Evolutionary conservation across 371 early-diverging fungal species (phyloP), one percentile per base, ranked within the genome.

Genomic region (Mortierella sp.): DNA sequence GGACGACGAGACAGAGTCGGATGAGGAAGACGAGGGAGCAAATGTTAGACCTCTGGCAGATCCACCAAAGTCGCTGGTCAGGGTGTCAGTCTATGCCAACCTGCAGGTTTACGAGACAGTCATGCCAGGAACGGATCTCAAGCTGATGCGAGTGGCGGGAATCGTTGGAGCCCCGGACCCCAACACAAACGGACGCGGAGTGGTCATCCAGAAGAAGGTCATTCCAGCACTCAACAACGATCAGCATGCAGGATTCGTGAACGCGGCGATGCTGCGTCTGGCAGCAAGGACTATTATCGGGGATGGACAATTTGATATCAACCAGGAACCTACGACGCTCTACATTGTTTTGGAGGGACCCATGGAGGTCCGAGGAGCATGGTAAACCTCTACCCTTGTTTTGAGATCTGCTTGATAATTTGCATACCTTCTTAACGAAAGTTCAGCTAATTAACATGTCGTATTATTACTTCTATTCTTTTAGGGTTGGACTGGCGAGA

Each of bases 241-340:
- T 63, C 82, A 86, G 26, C 86, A 85, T 44, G 85, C 86, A 47
- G 89, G 89, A 2, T 90, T 88, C 69, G 87, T 90, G 29, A 90
- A 90, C 76, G 91, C 91, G 0, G 86, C 91, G 0, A 89, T 89
- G 71, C 52, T 90, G 37, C 85, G 91, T 2, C 79, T 88, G 47
- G 91, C 89, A 0, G 91, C 91, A 19, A 79, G 85, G 24, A 85
- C 87, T 1, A 87, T 87, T 2, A 80, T 90, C 65, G 89, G 88
- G 0, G 87, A 87, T 61, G 90, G 89, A 0, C 79, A 87, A 4
- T 88, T 89, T 70, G 88, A 89, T 45, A 86, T 86, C 22, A 77
- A 82, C 39, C 78, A 82, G 40, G 83, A 82, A n/a, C 83, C 83
- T 14, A 82, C 78, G 0, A 82, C 78, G 1, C 70, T 82, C 0